Percentiles rank a stretch among this genome's conserved stretches.
phyloP scores from a whole-genome alignment of 768 basidiomycete species.

The Myochromella boudieri region DNA sequence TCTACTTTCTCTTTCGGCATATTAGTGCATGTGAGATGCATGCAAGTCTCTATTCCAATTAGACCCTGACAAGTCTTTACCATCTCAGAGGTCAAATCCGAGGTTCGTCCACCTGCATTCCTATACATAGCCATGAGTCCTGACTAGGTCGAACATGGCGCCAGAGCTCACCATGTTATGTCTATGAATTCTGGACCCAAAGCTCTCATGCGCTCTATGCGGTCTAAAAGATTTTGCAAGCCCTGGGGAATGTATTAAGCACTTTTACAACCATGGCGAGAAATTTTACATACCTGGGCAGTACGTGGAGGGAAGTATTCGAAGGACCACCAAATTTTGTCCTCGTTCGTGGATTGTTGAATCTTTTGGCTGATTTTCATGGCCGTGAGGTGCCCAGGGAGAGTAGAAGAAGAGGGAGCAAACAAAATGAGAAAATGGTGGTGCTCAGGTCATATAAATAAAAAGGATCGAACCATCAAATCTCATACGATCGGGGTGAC shows the following conservation, averaged over 20 bases:
- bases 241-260: constrained; percentile 46
- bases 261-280: no score
- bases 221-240: constrained; percentile 93
- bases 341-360: constrained; percentile 78
- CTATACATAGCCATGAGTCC: constrained; percentile 36
- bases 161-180: constrained; percentile 77
- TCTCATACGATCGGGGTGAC: constrained; percentile 13
- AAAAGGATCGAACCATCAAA: constrained; percentile 20
- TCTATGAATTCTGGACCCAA: constrained; percentile 98
- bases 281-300: constrained; percentile 65
- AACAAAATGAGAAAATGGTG: constrained; percentile 7
- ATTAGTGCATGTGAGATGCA: constrained; percentile 99
- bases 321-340: constrained; percentile 96
- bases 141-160: background rate
- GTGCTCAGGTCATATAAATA: constrained; percentile 15
- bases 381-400: constrained; percentile 24
- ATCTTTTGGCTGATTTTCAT: constrained; percentile 99
- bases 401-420: constrained; percentile 12
- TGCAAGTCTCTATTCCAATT: constrained; percentile 95
- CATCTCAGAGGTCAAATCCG: constrained; percentile 90
- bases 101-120: constrained; percentile 96
- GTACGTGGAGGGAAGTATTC: constrained; percentile 98
- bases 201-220: constrained; percentile 96
- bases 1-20: constrained; percentile 98
- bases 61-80: constrained; percentile 92